phyloP scores from a whole-genome alignment of 352 stramenopile species.

The Pythium dissotocum region DNA sequence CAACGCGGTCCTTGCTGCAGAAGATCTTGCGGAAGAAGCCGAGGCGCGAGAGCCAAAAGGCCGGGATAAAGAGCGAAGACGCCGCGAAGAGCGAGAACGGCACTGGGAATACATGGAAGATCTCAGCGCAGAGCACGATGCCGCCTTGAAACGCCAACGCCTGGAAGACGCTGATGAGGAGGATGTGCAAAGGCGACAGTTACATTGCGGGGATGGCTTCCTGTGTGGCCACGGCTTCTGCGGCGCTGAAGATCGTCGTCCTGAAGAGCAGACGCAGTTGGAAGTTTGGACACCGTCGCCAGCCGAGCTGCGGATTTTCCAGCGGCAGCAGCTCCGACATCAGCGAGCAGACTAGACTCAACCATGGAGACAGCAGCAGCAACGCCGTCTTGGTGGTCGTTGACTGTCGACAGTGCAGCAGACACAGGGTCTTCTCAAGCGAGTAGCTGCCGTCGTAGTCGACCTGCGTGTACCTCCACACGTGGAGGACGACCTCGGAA shows the following conservation, averaged over 20 bases:
- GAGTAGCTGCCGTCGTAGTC: conserved; percentile 13
- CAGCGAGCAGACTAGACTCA: background rate
- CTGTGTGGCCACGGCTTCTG: conserved; percentile 12
- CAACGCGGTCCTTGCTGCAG: background rate
- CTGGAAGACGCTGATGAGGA: conserved; percentile 17
- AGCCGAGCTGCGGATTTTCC: conserved; percentile 8
- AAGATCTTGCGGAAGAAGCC: conserved; percentile 1
- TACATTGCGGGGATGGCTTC: conserved; percentile 33
- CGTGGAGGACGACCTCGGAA: no score
- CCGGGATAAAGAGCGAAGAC: conserved; percentile 19
- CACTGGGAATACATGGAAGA: conserved; percentile 31
- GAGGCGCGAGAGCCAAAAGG: conserved; percentile 22
- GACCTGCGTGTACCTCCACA: conserved; percentile 10
- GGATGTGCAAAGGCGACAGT: conserved; percentile 23
- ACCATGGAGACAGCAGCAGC: conserved; percentile 1
- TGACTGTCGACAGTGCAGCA: conserved; percentile 2
- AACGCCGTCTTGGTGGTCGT: background rate
- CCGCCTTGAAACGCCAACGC: conserved; percentile 20
- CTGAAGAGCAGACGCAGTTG: conserved; percentile 32
- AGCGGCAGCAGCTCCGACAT: conserved; percentile 15
- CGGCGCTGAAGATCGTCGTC: conserved; percentile 24
- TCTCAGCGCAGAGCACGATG: conserved; percentile 22
- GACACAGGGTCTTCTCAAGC: conserved; percentile 9
- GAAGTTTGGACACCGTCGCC: conserved; percentile 21
- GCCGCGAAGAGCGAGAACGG: conserved; percentile 32